Percentiles rank a stretch among this genome's conserved stretches.
phyloP scores from a whole-genome alignment of 768 basidiomycete species.

The Harrya chromipes region DNA sequence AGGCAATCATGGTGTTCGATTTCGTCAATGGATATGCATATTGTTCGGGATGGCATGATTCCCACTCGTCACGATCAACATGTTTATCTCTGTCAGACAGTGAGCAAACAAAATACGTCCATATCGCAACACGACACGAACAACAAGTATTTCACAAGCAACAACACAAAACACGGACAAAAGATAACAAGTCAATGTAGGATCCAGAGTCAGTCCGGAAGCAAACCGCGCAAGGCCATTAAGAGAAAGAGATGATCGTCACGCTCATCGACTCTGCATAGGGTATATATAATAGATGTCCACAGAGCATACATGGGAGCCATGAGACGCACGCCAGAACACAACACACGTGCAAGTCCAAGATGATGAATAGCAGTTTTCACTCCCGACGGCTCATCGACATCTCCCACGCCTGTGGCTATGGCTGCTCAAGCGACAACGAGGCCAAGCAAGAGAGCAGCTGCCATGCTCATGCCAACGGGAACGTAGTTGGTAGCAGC shows the following conservation, averaged over 20 bases:
- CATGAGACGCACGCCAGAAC: background rate
- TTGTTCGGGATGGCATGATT: no score
- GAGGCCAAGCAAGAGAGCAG: conserved; percentile 26
- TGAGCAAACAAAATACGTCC: background rate
- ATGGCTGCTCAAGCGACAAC: conserved; percentile 20
- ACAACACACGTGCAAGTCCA: background rate
- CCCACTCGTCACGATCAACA: no score
- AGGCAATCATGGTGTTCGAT: no score
- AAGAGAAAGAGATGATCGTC: background rate
- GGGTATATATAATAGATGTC: conserved; percentile 16
- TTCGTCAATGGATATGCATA: no score
- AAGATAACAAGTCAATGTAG: background rate
- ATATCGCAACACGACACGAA: conserved; percentile 1
- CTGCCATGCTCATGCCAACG: conserved; percentile 28
- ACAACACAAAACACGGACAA: background rate
- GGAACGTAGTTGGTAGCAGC: conserved; percentile 24
- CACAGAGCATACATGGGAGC: conserved; percentile 1
- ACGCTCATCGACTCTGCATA: conserved; percentile 7
- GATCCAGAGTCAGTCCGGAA: background rate
- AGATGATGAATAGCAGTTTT: background rate
- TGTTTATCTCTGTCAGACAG: background rate
- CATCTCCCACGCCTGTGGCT: conserved; percentile 4
- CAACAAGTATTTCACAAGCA: background rate
- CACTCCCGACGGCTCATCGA: background rate
- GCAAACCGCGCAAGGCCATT: background rate